Percentiles rank a stretch among this genome's conserved stretches.
These are phyloP conservation scores for Brassica hybrid DNA, from an alignment of 441 rosid species.

Conservation along the genomic window DNA sequence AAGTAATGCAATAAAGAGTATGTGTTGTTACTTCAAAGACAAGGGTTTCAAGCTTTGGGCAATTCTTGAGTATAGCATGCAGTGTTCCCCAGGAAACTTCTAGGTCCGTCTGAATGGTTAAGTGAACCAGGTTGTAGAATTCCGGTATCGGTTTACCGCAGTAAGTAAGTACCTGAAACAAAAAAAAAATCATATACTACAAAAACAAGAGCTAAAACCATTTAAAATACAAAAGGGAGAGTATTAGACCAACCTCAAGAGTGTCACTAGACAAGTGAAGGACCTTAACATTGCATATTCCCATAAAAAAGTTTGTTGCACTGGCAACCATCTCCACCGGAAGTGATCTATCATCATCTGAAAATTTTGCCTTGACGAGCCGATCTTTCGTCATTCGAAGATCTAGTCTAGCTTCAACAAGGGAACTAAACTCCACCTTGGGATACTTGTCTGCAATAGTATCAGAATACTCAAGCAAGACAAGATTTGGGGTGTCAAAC, in stretches of 20 bases:
- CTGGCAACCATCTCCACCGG: not conserved
- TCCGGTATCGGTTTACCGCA: slow-evolving; percentile 17
- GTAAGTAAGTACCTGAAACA: slow-evolving; percentile 15
- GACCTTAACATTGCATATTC: slow-evolving; percentile 23
- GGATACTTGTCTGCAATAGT: not conserved
- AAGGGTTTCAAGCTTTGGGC: slow-evolving; percentile 19
- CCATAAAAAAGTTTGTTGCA: slow-evolving; percentile 11
- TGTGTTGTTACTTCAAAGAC: slow-evolving; percentile 14
- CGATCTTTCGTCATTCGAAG: slow-evolving; percentile 5
- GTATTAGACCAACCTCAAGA: not conserved
- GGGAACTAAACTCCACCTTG: not conserved
- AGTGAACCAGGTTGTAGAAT: slow-evolving; percentile 22
- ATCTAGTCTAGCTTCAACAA: slow-evolving; percentile 25
- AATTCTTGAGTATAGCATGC: slow-evolving; percentile 11
- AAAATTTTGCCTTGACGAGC: not conserved
- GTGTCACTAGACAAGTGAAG: slow-evolving; percentile 7
- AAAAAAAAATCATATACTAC: not conserved
- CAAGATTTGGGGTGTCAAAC: slow-evolving; percentile 23
- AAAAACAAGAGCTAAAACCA: not conserved
- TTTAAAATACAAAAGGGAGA: not conserved
- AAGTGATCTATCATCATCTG: not conserved
- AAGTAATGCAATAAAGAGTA: not conserved
- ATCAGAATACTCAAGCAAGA: slow-evolving; percentile 19
- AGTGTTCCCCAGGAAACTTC: not conserved
- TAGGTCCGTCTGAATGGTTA: not conserved